Percentiles rank a stretch among this genome's conserved stretches.
Evolutionary conservation across 2,329 filamentous ascomycete genomes (phyloP).

Genomic region (Talaromyces sp.): DNA sequence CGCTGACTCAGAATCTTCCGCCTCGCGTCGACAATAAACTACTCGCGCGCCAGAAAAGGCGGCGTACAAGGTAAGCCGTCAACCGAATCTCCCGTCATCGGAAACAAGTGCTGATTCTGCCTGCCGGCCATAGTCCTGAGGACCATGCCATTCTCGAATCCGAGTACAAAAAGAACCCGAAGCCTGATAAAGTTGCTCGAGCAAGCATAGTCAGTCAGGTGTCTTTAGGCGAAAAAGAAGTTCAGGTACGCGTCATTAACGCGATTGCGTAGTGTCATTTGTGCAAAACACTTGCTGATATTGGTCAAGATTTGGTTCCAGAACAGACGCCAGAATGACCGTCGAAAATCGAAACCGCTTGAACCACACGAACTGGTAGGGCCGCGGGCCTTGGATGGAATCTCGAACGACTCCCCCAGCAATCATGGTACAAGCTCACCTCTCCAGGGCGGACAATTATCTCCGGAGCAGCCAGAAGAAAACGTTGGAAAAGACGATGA

Average conservation of each 20-base stretch:
- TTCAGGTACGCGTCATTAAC: constrained; percentile 66
- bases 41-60: constrained; percentile 57
- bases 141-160: constrained; percentile 86
- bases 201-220: constrained; percentile 80
- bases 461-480: neutral
- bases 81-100: neutral
- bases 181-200: constrained; percentile 86
- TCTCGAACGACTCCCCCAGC: constrained; percentile 27
- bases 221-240: constrained; percentile 88
- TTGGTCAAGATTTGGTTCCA: constrained; percentile 86
- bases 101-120: neutral
- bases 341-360: constrained; percentile 80
- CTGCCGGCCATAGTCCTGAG: constrained; percentile 62
- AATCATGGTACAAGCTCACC: constrained; percentile 28
- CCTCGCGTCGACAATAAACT: constrained; percentile 58
- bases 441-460: constrained; percentile 23
- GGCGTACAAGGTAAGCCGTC: constrained; percentile 57
- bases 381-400: constrained; percentile 29
- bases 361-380: constrained; percentile 68
- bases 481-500: neutral
- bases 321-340: constrained; percentile 87
- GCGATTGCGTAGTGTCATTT: neutral
- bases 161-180: constrained; percentile 78
- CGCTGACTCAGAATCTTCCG: constrained; percentile 53
- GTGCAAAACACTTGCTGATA: neutral